Conservation (phyloP, 2,329 filamentous ascomycete genomes). For the Hymenoscyphus albidus region DNA sequence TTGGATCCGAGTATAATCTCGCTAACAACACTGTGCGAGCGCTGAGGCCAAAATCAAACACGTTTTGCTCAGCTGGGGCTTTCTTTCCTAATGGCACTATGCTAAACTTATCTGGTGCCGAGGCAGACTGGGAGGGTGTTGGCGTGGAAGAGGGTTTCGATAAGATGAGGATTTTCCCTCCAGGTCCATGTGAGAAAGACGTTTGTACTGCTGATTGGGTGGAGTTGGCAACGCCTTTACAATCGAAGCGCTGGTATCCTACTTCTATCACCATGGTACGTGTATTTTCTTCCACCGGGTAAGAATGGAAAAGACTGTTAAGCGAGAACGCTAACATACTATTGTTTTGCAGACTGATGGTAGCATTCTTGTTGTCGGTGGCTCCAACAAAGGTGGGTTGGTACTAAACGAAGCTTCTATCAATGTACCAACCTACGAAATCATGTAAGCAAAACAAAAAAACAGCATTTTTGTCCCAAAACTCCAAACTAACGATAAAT, state of each 20-base stretch:
- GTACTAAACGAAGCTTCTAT: conserved; percentile 5
- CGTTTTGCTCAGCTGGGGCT: not conserved
- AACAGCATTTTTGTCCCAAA: not conserved
- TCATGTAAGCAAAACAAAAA: not conserved
- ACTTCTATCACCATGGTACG: not conserved
- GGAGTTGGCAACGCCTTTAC: not conserved
- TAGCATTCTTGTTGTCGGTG: conserved; percentile 2
- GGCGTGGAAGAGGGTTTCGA: not conserved
- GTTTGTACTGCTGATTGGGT: not conserved
- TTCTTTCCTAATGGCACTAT: conserved; percentile 6
- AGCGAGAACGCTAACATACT: too few relatives aligned
- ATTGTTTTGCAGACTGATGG: not conserved
- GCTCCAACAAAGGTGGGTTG: not conserved
- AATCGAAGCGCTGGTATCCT: conserved; percentile 1
- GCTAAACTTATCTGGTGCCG: not conserved
- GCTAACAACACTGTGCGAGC: not conserved
- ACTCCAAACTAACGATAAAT: too few relatives aligned
- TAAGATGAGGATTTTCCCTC: not conserved
- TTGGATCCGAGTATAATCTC: not conserved
- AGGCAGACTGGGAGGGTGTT: not conserved
- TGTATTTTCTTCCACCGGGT: too few relatives aligned
- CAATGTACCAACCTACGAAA: conserved; percentile 5
- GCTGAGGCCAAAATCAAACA: not conserved
- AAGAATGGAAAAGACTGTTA: too few relatives aligned
- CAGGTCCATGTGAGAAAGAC: not conserved